These are phyloP conservation scores for Penicillium janthinellum DNA, from an alignment of 2,329 filamentous ascomycete species.

Conservation along the genomic window DNA sequence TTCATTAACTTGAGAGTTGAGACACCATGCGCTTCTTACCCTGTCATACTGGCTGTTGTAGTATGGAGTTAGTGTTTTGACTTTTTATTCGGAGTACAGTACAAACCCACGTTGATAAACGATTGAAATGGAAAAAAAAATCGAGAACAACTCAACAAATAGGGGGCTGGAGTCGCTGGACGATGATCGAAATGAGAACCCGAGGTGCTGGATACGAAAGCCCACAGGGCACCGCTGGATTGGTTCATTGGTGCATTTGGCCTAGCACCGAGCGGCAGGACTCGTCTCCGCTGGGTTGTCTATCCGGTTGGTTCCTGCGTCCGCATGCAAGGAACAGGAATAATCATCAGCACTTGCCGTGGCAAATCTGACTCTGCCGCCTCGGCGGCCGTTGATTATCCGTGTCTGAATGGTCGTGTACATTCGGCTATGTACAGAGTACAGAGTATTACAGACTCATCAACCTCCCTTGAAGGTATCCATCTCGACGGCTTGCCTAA, in stretches of 20 bases:
- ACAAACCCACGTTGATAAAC: neutral
- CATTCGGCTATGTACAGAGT: neutral
- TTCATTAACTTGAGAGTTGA: neutral
- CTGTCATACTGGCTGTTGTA: neutral
- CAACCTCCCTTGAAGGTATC: no score
- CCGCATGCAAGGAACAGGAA: constrained; percentile 25
- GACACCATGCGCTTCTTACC: neutral
- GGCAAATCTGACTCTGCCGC: constrained; percentile 10
- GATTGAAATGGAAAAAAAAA: constrained; percentile 1
- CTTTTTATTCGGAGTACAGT: no score
- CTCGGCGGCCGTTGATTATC: neutral
- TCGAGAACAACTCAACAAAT: constrained; percentile 8
- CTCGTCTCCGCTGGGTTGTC: constrained; percentile 17
- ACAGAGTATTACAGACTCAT: neutral
- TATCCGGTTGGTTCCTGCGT: constrained; percentile 20
- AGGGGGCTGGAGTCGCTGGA: constrained; percentile 8
- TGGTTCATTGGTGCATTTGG: constrained; percentile 6
- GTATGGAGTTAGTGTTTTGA: no score
- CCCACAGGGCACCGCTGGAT: constrained; percentile 2
- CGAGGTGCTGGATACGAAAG: constrained; percentile 12
- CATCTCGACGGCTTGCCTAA: no score
- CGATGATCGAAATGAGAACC: constrained; percentile 20
- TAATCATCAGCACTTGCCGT: constrained; percentile 6
- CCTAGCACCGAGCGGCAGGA: constrained; percentile 23
- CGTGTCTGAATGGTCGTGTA: neutral